Base-by-base conservation (phyloP, 768 basidiomycete genomes). In the Pleurotus djamor region DNA sequence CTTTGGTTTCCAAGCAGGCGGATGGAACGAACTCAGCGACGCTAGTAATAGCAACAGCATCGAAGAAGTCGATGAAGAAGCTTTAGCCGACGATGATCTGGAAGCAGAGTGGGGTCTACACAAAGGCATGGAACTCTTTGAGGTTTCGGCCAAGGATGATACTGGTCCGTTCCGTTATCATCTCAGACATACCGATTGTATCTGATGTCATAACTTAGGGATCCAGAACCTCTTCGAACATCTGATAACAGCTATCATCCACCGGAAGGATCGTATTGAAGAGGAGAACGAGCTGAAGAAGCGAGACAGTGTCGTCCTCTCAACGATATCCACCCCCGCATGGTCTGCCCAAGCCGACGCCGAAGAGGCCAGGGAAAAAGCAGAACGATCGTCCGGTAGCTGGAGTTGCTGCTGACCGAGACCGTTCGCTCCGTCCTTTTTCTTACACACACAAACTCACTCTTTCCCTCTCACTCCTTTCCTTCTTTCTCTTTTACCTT, bases 91-190 rank as follows among this genome's bases (percentile, higher is more conserved):
- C 6, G 70, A 69, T 3, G 72, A 68, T 7, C 79, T 83, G 36
- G 83, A 84, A 59, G 75, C 76, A 43, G 89, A 89, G 68, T 92
- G 90, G 88, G 89, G 91, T 4, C 78, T 90, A 41, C 85, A 81
- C 68, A 89, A 89, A 68, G 89, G 86, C 61, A 92, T 95, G 86
- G 89, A 91, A 67, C 80, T 96, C 14, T 92, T 91, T 63, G 92
- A 96, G 69, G 92, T 96, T 16, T 95, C 92, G 47, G 90, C 95
- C 56, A 95, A 95, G 73, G 93, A 95, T 66, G 89, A 92, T 67
- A 67, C 75, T 35, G 94, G 94, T 94, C 61, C 63, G 85, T 76
- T 54, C 44, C 55, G 60, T 48, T 52, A 51, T 61, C 67, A 28
- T 43, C 61, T 58, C 58, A 63, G 48, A 59, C 59, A 38, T 12